Conservation (phyloP, 2,329 filamentous ascomycete species). For the Raffaelea deltoideospora region DNA sequence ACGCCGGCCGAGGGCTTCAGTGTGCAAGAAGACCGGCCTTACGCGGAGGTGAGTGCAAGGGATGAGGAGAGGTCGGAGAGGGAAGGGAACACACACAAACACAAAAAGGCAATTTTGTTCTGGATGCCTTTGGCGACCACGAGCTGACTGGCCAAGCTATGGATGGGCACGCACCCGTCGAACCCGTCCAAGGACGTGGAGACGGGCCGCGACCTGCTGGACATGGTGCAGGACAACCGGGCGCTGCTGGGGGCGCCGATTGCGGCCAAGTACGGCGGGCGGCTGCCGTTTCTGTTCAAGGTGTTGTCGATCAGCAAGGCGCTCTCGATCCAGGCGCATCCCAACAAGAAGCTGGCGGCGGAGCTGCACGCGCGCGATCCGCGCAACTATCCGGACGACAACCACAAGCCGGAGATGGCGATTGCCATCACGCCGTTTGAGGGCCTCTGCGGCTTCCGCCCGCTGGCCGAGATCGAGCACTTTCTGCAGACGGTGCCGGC, state of each 20-base stretch:
- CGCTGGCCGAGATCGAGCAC: conserved; percentile 69
- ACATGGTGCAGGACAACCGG: conserved; percentile 77
- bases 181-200: conserved; percentile 82
- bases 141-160: conserved; percentile 46
- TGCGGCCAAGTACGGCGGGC: conserved; percentile 58
- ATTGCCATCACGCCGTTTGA: conserved; percentile 95
- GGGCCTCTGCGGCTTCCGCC: conserved; percentile 88
- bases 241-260: conserved; percentile 64
- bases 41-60: conserved; percentile 63
- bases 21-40: conserved; percentile 77
- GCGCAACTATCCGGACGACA: conserved; percentile 96
- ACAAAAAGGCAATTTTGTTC: no score
- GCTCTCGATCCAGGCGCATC: conserved; percentile 91
- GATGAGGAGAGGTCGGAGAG: no score
- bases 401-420: conserved; percentile 99
- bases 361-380: conserved; percentile 72
- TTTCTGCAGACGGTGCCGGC: conserved; percentile 50
- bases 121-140: background rate
- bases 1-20: conserved; percentile 61
- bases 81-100: background rate
- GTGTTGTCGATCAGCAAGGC: conserved; percentile 93
- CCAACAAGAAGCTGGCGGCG: conserved; percentile 88
- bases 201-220: conserved; percentile 73
- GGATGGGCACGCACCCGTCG: conserved; percentile 98
- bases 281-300: conserved; percentile 94